Base-by-base conservation (phyloP, 148 eudicot species). In the Rhododendron vialii region DNA sequence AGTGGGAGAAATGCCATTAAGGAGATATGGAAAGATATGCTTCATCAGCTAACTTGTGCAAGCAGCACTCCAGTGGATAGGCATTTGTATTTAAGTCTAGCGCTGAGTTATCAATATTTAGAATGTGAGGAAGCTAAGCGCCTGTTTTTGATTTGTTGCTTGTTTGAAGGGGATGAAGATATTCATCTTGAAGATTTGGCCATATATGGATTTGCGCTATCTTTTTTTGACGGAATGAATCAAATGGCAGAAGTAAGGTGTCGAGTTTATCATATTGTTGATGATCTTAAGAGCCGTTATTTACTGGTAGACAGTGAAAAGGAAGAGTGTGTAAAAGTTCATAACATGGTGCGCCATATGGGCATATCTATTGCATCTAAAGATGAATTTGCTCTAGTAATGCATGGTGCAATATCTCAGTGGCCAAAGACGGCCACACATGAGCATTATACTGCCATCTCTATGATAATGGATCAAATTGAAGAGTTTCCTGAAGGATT, bases 151-250 rank as follows among this genome's bases (percentile, higher is more conserved):
- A 88, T 90, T 28, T 90, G 91, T 67, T 89, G 88, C 50, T 86
- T 91, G 11, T 92, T 90, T 83, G 85, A 87, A 24, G 93, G 91
- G 84, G 92, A 91, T 80, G 24, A 74, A 71, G 81, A 86, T 84
- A 91, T 92, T 45, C 38, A 18, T 2, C 6, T 87, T 51, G 91
- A 92, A 83, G 78, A 85, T 82, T 84, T 92, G 84, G 82, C 89
- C 67, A 86, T 90, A 81, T 92, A 89, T 28, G 86, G 69, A 14
- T 69, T n/a, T 2, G 94, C 90, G 50, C 83, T 89, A 69, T 69
- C 85, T 12, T 65, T 92, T 43, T 91, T 90, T 55, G 7, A 79
- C 30, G 88, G 87, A 33, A 74, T 76, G 20, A 65, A 83, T 15
- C 83, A 84, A 13, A 51, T 91, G 7, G 86, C 53, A 79, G 85